Conservation (phyloP, 345 rosid species). For the Kandelia obovata region DNA sequence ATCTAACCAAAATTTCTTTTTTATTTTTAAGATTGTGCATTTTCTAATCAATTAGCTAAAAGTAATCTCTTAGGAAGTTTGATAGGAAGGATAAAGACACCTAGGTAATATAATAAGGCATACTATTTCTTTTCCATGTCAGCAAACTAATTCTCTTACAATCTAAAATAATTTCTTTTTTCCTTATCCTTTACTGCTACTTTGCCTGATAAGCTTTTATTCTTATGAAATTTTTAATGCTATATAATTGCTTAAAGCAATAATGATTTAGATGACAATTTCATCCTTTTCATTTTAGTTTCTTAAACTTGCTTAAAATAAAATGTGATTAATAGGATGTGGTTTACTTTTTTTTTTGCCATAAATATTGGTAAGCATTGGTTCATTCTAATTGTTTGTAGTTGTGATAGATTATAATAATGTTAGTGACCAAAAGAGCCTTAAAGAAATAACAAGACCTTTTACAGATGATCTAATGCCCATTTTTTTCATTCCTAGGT, state of each 20-base stretch:
- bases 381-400: slow-evolving; percentile 79
- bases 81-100: too few species aligned
- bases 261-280: not conserved
- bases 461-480: slow-evolving; percentile 86
- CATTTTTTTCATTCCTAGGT: slow-evolving; percentile 54
- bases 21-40: too few species aligned
- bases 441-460: slow-evolving; percentile 80
- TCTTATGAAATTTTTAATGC: not conserved
- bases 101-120: too few species aligned
- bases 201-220: not conserved
- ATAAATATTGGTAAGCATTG: slow-evolving; percentile 48
- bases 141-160: not conserved
- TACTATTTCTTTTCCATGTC: not conserved
- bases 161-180: not conserved
- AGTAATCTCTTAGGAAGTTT: too few species aligned
- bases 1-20: too few species aligned
- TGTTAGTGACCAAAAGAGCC: slow-evolving; percentile 84
- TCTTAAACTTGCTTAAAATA: not conserved
- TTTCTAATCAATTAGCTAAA: too few species aligned
- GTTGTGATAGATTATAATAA: slow-evolving; percentile 91
- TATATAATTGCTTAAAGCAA: too few species aligned
- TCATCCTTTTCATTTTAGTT: not conserved
- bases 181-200: not conserved
- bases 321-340: not conserved
- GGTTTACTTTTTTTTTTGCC: not conserved